Evolutionary conservation across 495 filamentous ascomycete species (phyloP).

Genomic region (Lasiosphaeria ovina): DNA sequence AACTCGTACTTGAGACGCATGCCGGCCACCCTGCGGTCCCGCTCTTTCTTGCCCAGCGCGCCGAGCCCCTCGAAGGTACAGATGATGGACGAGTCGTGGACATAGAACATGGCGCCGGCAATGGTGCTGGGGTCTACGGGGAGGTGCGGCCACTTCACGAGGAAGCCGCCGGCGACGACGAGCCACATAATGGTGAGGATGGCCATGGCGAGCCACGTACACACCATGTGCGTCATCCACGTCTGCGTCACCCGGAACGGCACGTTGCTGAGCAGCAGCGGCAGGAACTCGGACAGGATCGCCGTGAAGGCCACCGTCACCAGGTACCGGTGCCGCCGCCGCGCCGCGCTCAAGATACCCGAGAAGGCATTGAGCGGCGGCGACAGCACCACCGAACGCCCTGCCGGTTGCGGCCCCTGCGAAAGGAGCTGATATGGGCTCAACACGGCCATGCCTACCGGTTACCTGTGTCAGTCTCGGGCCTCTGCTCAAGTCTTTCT

Average conservation of each 20-base stretch:
- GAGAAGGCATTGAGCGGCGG: constrained; percentile 29
- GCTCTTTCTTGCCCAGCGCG: constrained; percentile 16
- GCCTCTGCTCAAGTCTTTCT: not conserved
- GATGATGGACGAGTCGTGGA: constrained; percentile 26
- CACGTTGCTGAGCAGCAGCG: constrained; percentile 36
- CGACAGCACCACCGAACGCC: constrained; percentile 29
- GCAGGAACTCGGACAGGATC: constrained; percentile 35
- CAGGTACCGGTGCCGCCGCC: constrained; percentile 29
- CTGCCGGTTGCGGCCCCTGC: constrained; percentile 18
- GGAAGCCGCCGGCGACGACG: constrained; percentile 28
- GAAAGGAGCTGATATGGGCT: constrained; percentile 33
- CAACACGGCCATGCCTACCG: constrained; percentile 16
- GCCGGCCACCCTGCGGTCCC: constrained; percentile 17
- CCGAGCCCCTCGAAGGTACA: constrained; percentile 21
- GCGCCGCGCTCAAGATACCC: constrained; percentile 31
- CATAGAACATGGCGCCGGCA: constrained; percentile 27
- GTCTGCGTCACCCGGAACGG: constrained; percentile 34
- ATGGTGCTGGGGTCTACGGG: constrained; percentile 29
- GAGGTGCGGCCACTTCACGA: constrained; percentile 27
- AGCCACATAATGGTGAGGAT: constrained; percentile 38
- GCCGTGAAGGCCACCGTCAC: constrained; percentile 29
- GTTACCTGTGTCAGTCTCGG: not conserved
- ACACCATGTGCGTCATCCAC: constrained; percentile 30
- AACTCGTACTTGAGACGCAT: constrained; percentile 18
- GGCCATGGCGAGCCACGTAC: constrained; percentile 31